These are phyloP conservation scores for Aspergillus sp. DNA, from an alignment of 2,329 filamentous ascomycete species.

Conservation along the genomic window DNA sequence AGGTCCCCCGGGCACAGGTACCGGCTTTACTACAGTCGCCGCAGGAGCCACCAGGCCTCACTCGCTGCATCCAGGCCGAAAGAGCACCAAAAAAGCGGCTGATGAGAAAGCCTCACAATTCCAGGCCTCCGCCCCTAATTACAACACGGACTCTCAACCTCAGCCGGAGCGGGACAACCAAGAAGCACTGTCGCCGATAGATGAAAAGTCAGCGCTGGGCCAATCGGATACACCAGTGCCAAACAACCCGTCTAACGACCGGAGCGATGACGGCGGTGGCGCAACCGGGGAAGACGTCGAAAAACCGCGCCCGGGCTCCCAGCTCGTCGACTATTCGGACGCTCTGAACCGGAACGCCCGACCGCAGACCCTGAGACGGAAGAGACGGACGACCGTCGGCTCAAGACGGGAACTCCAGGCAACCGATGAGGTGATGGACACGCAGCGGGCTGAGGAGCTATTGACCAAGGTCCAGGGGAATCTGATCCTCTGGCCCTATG, in stretches of 20 bases:
- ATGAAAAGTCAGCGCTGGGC: constrained; percentile 37
- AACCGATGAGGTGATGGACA: constrained; percentile 65
- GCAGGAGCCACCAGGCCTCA: constrained; percentile 18
- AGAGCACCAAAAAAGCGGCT: constrained; percentile 18
- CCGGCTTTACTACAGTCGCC: constrained; percentile 10
- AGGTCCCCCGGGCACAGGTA: constrained; percentile 29
- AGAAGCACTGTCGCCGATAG: constrained; percentile 24
- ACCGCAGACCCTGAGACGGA: constrained; percentile 26
- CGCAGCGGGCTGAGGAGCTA: constrained; percentile 70
- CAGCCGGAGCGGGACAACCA: constrained; percentile 20
- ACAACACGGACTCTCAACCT: constrained; percentile 26
- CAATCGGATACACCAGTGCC: constrained; percentile 18
- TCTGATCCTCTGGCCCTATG: constrained; percentile 86
- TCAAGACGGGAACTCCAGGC: constrained; percentile 41
- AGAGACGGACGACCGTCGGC: constrained; percentile 37
- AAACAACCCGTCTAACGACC: constrained; percentile 14
- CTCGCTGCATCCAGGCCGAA: constrained; percentile 17
- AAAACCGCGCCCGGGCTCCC: constrained; percentile 20
- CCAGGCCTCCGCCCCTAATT: constrained; percentile 26
- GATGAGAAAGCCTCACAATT: constrained; percentile 21
- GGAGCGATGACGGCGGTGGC: constrained; percentile 16
- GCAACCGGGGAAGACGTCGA: constrained; percentile 22
- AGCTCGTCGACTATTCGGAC: constrained; percentile 31
- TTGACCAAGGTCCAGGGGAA: constrained; percentile 76
- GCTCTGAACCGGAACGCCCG: constrained; percentile 30